These are phyloP conservation scores for Plasmodium coatneyi DNA, from an alignment of 169 alveolate genomes.

Conservation along the genomic window DNA sequence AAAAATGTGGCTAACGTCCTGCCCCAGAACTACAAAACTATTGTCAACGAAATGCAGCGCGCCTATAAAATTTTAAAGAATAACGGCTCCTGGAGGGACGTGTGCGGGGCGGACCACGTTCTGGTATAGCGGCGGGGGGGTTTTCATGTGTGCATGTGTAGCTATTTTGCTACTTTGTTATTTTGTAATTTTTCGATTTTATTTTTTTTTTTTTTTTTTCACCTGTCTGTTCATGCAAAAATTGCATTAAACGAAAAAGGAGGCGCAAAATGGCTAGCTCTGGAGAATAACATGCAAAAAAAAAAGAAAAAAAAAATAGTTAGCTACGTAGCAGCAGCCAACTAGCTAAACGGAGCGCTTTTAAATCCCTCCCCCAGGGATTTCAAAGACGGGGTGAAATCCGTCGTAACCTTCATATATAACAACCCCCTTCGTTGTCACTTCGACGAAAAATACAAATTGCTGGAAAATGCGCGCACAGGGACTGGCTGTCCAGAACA, in stretches of 20 bases:
- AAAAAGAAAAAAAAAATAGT: constrained; percentile 4
- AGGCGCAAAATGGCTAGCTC: neutral
- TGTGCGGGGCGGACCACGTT: constrained; percentile 18
- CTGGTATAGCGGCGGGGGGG: neutral
- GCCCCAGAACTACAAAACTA: constrained; percentile 70
- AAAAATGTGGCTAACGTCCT: constrained; percentile 85
- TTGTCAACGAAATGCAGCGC: constrained; percentile 64
- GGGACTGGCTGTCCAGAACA: neutral
- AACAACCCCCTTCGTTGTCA: neutral
- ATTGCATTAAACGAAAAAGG: neutral
- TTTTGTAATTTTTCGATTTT: neutral
- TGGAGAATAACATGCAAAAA: neutral
- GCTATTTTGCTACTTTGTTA: neutral
- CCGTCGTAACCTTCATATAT: neutral
- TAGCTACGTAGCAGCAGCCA: neutral
- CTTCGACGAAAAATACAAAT: neutral
- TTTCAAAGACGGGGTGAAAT: neutral
- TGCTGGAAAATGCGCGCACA: neutral
- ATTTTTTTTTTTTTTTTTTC: neutral
- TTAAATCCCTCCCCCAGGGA: neutral
- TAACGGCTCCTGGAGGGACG: constrained; percentile 75
- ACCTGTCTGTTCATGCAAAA: neutral
- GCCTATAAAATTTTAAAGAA: constrained; percentile 71
- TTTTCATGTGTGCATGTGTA: neutral
- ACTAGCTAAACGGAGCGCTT: neutral